These are phyloP conservation scores for Cymbomonas tetramitiformis DNA, from an alignment of 139 green algal genomes.

Conservation along the genomic window DNA sequence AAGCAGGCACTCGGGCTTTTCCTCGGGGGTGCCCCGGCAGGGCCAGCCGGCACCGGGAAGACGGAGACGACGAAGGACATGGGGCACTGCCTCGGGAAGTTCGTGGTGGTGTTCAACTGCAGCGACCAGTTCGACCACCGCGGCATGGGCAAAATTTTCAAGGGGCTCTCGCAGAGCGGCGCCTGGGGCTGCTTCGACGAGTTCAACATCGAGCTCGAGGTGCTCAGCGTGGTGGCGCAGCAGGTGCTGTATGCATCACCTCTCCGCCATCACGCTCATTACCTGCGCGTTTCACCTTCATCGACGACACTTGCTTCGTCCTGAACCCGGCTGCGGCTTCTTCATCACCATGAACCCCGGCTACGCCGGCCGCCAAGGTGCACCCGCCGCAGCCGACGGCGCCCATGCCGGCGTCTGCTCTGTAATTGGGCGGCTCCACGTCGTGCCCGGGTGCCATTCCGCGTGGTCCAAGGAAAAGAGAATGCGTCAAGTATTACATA, in stretches of 20 bases:
- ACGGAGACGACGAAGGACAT: conserved; percentile 66
- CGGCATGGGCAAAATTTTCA: conserved; percentile 72
- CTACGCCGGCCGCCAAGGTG: conserved; percentile 43
- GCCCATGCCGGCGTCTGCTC: background rate
- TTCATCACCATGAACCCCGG: conserved; percentile 84
- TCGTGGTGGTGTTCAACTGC: conserved; percentile 78
- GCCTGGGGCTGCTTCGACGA: conserved; percentile 75
- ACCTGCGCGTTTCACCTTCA: conserved; percentile 71
- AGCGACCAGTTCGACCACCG: conserved; percentile 65
- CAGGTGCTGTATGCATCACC: conserved; percentile 69
- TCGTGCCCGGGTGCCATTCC: too few relatives aligned
- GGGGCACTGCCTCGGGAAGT: conserved; percentile 56
- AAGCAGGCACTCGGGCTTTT: conserved; percentile 4
- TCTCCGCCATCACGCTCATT: conserved; percentile 38
- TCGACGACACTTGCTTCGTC: conserved; percentile 57
- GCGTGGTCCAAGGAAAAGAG: too few relatives aligned
- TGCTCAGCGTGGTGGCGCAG: conserved; percentile 64
- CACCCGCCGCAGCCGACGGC: background rate
- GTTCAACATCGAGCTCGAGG: conserved; percentile 81
- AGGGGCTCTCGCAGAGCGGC: conserved; percentile 57
- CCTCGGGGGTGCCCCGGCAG: conserved; percentile 48
- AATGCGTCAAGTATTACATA: too few relatives aligned
- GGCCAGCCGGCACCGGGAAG: conserved; percentile 61
- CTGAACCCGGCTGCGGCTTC: conserved; percentile 62
- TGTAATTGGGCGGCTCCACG: too few relatives aligned